Evolutionary conservation across 2,329 filamentous ascomycete species (phyloP).

Genomic region (Malbranchea zuffiana): DNA sequence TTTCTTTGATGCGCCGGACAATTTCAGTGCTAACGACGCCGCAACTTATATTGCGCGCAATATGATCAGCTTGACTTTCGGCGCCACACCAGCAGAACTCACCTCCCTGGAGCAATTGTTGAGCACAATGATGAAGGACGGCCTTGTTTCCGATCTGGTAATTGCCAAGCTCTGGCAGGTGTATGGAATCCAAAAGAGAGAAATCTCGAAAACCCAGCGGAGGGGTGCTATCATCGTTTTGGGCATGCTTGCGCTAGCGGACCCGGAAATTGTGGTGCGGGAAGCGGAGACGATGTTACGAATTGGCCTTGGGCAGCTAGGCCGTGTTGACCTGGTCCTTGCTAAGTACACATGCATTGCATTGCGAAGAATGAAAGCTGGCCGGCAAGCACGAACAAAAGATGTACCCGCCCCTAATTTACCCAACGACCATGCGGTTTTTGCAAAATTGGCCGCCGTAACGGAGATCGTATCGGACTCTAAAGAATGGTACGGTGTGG

Average conservation of each 20-base stretch:
- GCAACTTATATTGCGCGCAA: slow-evolving; percentile 94
- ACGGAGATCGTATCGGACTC: slow-evolving; percentile 76
- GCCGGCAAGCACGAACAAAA: slow-evolving; percentile 67
- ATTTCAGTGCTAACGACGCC: slow-evolving; percentile 76
- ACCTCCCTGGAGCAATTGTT: slow-evolving; percentile 91
- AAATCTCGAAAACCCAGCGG: slow-evolving; percentile 83
- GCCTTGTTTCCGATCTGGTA: slow-evolving; percentile 73
- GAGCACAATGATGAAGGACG: slow-evolving; percentile 94
- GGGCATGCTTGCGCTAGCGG: slow-evolving; percentile 89
- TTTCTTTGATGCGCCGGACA: slow-evolving; percentile 89
- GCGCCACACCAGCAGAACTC: slow-evolving; percentile 84
- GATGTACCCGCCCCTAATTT: slow-evolving; percentile 57
- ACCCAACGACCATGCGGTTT: slow-evolving; percentile 81
- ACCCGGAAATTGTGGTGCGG: slow-evolving; percentile 81
- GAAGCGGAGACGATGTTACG: slow-evolving; percentile 92
- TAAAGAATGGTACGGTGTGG: slow-evolving; percentile 90
- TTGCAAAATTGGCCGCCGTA: slow-evolving; percentile 69
- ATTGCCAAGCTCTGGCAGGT: slow-evolving; percentile 94
- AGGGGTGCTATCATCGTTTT: slow-evolving; percentile 91
- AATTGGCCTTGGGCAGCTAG: slow-evolving; percentile 73
- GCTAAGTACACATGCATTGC: slow-evolving; percentile 95
- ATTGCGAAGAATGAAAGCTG: slow-evolving; percentile 79
- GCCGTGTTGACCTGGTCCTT: slow-evolving; percentile 70
- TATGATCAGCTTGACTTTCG: slow-evolving; percentile 98
- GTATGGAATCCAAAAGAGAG: slow-evolving; percentile 84